A percentile compares a stretch with the other conserved stretches of the same genome.
These are phyloP conservation scores for Exophiala viscosa DNA, from an alignment of 2,329 filamentous ascomycete species.

Conservation along the genomic window DNA sequence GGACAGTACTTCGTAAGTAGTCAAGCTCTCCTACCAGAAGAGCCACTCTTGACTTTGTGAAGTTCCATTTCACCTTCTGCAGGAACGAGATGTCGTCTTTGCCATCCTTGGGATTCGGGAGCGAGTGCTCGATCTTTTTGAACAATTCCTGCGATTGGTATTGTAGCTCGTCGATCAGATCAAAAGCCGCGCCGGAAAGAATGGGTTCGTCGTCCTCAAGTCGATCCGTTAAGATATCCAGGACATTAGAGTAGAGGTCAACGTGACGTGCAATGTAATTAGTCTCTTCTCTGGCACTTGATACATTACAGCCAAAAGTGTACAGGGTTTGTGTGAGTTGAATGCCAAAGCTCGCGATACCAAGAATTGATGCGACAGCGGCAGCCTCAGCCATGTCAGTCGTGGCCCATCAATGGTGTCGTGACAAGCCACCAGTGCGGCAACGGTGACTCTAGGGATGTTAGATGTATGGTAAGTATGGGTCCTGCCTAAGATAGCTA, in stretches of 20 bases:
- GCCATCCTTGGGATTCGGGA: slow-evolving; percentile 1
- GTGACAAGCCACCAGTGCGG: no score
- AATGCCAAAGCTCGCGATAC: slow-evolving; percentile 13
- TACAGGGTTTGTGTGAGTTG: slow-evolving; percentile 11
- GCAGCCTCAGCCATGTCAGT: slow-evolving; percentile 8
- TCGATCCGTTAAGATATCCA: slow-evolving; percentile 8
- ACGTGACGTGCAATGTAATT: slow-evolving; percentile 12
- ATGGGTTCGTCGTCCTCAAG: slow-evolving; percentile 13
- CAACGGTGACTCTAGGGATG: no score
- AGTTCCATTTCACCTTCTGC: slow-evolving; percentile 16
- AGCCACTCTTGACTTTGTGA: slow-evolving; percentile 11
- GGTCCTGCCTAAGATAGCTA: no score
- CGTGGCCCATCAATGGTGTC: no score
- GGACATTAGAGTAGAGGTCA: slow-evolving; percentile 12
- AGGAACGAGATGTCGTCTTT: slow-evolving; percentile 1
- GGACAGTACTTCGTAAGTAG: slow-evolving; percentile 11
- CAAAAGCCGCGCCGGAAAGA: slow-evolving; percentile 4
- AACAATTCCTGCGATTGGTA: slow-evolving; percentile 9
- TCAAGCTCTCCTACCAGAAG: slow-evolving; percentile 14
- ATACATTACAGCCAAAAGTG: slow-evolving; percentile 5
- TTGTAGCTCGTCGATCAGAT: slow-evolving; percentile 8
- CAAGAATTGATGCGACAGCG: slow-evolving; percentile 9
- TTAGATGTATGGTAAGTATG: no score
- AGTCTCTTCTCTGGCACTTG: slow-evolving; percentile 8
- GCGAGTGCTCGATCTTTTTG: neutral